These are phyloP conservation scores for Naematelia encephala DNA, from an alignment of 768 basidiomycete species.

Conservation along the genomic window DNA sequence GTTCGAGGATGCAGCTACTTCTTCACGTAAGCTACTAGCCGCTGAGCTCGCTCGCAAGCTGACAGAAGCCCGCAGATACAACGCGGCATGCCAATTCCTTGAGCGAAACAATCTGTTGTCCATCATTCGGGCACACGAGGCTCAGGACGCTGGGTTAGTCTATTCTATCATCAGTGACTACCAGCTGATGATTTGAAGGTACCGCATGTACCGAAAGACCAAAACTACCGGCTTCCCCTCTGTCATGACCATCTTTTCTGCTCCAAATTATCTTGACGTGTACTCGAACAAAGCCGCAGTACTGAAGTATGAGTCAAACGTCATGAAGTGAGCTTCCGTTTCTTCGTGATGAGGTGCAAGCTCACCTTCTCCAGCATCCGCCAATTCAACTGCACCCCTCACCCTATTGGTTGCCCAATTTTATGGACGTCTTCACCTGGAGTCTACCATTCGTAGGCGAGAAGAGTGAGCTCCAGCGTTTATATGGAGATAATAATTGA, in stretches of 20 bases:
- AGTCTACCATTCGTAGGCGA: slow-evolving; percentile 96
- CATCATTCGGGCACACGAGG: slow-evolving; percentile 97
- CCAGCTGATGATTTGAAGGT: slow-evolving; percentile 55
- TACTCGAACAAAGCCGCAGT: slow-evolving; percentile 99
- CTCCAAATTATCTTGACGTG: slow-evolving; percentile 96
- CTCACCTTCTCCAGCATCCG: slow-evolving; percentile 65
- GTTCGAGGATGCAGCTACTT: slow-evolving; percentile 97
- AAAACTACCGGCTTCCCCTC: slow-evolving; percentile 97
- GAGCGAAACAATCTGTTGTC: slow-evolving; percentile 95
- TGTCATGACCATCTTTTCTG: slow-evolving; percentile 99
- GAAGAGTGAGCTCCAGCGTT: slow-evolving; percentile 65
- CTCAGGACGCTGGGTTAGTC: slow-evolving; percentile 91
- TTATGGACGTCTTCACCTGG: slow-evolving; percentile 99
- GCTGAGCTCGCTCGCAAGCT: slow-evolving; percentile 4
- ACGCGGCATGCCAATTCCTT: slow-evolving; percentile 93
- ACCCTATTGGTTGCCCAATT: slow-evolving; percentile 99
- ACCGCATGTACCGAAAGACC: slow-evolving; percentile 98
- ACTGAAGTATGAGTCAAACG: slow-evolving; percentile 97
- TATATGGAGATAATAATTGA: neutral
- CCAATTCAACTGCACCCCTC: slow-evolving; percentile 90
- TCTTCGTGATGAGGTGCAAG: slow-evolving; percentile 15
- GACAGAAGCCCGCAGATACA: slow-evolving; percentile 63
- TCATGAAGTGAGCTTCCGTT: slow-evolving; percentile 65
- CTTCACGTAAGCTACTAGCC: slow-evolving; percentile 67
- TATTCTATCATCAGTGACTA: neutral